Percentiles rank a stretch among this genome's conserved stretches.
These are phyloP conservation scores for Dichotomocladium elegans DNA, from an alignment of 371 early-diverging fungal species.

Conservation along the genomic window DNA sequence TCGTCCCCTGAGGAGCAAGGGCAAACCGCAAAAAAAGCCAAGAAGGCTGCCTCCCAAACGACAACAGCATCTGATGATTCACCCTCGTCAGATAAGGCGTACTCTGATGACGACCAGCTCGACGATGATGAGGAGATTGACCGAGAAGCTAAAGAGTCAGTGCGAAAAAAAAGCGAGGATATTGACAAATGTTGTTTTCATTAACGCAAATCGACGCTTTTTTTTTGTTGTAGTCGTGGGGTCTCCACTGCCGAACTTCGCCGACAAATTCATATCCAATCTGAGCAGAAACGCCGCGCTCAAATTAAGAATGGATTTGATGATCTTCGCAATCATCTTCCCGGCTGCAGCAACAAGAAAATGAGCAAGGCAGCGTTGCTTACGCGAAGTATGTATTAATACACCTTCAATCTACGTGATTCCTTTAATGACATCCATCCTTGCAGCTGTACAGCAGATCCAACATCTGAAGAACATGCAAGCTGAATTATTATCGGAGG, in stretches of 20 bases:
- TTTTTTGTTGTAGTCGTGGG: background rate
- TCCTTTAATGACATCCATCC: background rate
- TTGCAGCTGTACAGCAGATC: slow-evolving; percentile 44
- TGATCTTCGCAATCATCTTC: slow-evolving; percentile 44
- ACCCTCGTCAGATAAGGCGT: no score
- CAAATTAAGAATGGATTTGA: slow-evolving; percentile 50
- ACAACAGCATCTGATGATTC: no score
- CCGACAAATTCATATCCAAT: slow-evolving; percentile 50
- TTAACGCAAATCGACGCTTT: slow-evolving; percentile 3
- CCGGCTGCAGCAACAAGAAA: slow-evolving; percentile 48
- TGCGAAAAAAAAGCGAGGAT: background rate
- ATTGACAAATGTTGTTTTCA: background rate
- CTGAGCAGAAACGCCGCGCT: slow-evolving; percentile 47
- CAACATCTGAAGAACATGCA: slow-evolving; percentile 44
- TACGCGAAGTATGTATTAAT: slow-evolving; percentile 34
- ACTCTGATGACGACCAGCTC: background rate
- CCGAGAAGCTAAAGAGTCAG: slow-evolving; percentile 22
- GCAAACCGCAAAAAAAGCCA: background rate
- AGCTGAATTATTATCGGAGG: slow-evolving; percentile 35
- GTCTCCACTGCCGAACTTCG: slow-evolving; percentile 33
- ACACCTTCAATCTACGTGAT: background rate
- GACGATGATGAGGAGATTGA: slow-evolving; percentile 28
- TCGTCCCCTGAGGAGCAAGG: slow-evolving; percentile 1
- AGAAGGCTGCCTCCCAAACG: background rate
- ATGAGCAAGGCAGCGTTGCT: slow-evolving; percentile 54